These are phyloP conservation scores for Helianthus annuus DNA, from an alignment of 129 eudicot genomes.

Conservation along the genomic window HanXRQr2.0-SUNRISE NC_035438.2:31465025-31465524, in stretches of 20 bases:
- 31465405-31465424: constrained; percentile 21
- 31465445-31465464: constrained; percentile 18
- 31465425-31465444: constrained; percentile 32
- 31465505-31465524: neutral
- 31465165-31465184: constrained; percentile 83
- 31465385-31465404: constrained; percentile 18
- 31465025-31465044: constrained; percentile 54
- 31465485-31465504: constrained; percentile 11
- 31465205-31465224: constrained; percentile 43
- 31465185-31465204: constrained; percentile 56
- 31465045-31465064: constrained; percentile 69
- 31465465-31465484: constrained; percentile 30
- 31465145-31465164: constrained; percentile 68
- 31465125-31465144: constrained; percentile 51
- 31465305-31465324: constrained; percentile 46
- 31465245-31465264: constrained; percentile 66
- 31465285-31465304: constrained; percentile 57
- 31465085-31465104: constrained; percentile 88
- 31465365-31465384: constrained; percentile 17
- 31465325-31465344: neutral
- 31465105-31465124: constrained; percentile 82
- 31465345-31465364: constrained; percentile 8
- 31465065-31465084: constrained; percentile 77
- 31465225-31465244: constrained; percentile 65
- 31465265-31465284: constrained; percentile 64